Evolutionary conservation across 768 basidiomycete genomes (phyloP).

Genomic region (Boletus rubroflammeus): DNA sequence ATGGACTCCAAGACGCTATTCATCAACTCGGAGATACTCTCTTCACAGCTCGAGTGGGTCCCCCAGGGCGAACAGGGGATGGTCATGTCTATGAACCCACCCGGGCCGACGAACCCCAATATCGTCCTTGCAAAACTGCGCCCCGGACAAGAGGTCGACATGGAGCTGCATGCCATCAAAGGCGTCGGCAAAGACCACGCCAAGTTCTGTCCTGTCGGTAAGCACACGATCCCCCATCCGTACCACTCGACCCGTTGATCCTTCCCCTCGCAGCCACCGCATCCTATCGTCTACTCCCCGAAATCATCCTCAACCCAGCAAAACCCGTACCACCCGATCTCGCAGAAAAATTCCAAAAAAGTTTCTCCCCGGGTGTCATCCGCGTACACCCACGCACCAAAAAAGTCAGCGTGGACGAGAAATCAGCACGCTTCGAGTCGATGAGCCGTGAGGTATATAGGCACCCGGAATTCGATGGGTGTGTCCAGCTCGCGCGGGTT

Average conservation of each 20-base stretch:
- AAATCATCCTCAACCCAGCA: constrained; percentile 64
- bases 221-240: constrained; percentile 17
- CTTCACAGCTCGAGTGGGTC: constrained; percentile 68
- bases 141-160: constrained; percentile 83
- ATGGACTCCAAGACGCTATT: constrained; percentile 64
- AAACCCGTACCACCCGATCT: constrained; percentile 76
- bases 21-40: constrained; percentile 64
- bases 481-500: constrained; percentile 79
- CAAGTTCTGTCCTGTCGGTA: constrained; percentile 94
- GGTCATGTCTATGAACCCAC: constrained; percentile 51
- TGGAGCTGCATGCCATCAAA: constrained; percentile 89
- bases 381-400: constrained; percentile 55
- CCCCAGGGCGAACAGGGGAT: constrained; percentile 78
- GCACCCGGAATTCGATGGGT: constrained; percentile 84
- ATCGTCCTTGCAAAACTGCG: constrained; percentile 90
- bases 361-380: constrained; percentile 85
- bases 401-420: constrained; percentile 57
- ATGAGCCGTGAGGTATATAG: constrained; percentile 91
- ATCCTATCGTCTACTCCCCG: constrained; percentile 88
- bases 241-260: not conserved
- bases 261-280: constrained; percentile 67
- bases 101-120: constrained; percentile 69
- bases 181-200: constrained; percentile 93
- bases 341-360: constrained; percentile 77
- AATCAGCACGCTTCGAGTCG: constrained; percentile 74